Base-by-base conservation (phyloP, 441 rosid genomes). In the Corymbia citriodora region DNA sequence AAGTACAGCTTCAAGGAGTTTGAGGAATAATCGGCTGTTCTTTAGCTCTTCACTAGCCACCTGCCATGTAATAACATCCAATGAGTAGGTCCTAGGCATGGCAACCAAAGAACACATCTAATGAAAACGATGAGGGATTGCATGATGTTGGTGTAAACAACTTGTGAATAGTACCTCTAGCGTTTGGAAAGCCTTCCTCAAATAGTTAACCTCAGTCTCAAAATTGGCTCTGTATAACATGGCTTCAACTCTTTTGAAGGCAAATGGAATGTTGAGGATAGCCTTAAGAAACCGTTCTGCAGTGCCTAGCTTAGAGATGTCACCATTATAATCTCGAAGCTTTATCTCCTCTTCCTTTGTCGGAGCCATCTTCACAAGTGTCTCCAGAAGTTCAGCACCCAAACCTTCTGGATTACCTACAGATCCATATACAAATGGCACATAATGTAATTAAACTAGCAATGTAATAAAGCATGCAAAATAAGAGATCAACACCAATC, bases 301-400 rank as follows among this genome's bases (percentile, higher is more conserved):
- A 88, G 99, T 93, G 48, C 99, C 99, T 89, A 97, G 95, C 92
- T 97, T 98, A 36, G 93, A 93, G 89, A 92, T 87, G 72, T 97
- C 99, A 36, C 98, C 98, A 25, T 86, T 91, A 93, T 96, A 97
- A 45, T 96, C 98, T 91, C 96, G 93, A 61, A 97, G 99, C 93
- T 96, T 98, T 89, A 97, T 96, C 93, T 97, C 99, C 94, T 98
- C 99, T 93, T 97, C 99, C 92, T 97, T 98, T 12, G 99, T 98
- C 48, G 99, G 99, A 90, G 99, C 99, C 99, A 98, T 98, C 92
- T 97, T 98, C 86, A 97, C 98, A 89, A 97, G 93, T 65, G 97
- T 98, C 93, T 98, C 99, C 90, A 98, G 94, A 92, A 98, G 99
- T 92, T 98, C 99, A 53, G 96, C 93, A 90, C 98, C 99, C 92